phyloP scores from a whole-genome alignment of 1,284 basidiomycete genomes.

The Trichosporon sp. region DNA sequence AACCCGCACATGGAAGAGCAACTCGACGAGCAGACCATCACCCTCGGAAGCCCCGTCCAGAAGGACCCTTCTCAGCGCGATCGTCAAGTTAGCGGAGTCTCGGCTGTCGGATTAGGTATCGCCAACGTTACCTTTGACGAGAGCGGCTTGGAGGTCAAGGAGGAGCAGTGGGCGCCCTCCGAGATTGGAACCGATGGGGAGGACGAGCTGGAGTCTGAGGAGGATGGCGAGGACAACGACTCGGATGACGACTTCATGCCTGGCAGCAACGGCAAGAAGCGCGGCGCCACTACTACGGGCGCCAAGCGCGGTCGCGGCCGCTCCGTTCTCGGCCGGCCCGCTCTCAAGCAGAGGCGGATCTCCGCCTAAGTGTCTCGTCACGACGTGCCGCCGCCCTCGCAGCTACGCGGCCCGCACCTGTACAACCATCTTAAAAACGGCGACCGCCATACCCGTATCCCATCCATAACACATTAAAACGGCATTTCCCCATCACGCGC shows the following conservation, averaged over 20 bases:
- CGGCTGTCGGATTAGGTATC: slow-evolving; percentile 39
- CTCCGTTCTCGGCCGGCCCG: not conserved
- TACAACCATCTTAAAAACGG: not conserved
- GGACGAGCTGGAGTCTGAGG: slow-evolving; percentile 21
- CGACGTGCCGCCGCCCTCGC: not conserved
- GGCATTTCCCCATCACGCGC: not conserved
- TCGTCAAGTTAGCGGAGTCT: slow-evolving; percentile 24
- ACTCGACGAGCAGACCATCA: slow-evolving; percentile 28
- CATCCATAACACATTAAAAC: not conserved
- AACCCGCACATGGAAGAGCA: slow-evolving; percentile 3
- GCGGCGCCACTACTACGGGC: slow-evolving; percentile 6
- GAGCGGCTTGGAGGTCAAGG: slow-evolving; percentile 13
- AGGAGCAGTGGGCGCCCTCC: slow-evolving; percentile 15
- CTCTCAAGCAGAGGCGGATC: slow-evolving; percentile 12
- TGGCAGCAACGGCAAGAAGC: slow-evolving; percentile 23
- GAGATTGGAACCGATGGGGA: slow-evolving; percentile 16
- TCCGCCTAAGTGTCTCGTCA: not conserved
- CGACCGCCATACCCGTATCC: not conserved
- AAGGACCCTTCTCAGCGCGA: slow-evolving; percentile 11
- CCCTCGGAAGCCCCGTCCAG: slow-evolving; percentile 32
- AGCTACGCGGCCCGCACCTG: not conserved
- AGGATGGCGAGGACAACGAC: slow-evolving; percentile 14
- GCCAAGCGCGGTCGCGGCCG: slow-evolving; percentile 16
- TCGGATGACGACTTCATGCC: slow-evolving; percentile 23
- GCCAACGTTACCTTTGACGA: slow-evolving; percentile 41